phyloP scores from a whole-genome alignment of 1,284 basidiomycete genomes.

The Ustilago xerochloae region DNA sequence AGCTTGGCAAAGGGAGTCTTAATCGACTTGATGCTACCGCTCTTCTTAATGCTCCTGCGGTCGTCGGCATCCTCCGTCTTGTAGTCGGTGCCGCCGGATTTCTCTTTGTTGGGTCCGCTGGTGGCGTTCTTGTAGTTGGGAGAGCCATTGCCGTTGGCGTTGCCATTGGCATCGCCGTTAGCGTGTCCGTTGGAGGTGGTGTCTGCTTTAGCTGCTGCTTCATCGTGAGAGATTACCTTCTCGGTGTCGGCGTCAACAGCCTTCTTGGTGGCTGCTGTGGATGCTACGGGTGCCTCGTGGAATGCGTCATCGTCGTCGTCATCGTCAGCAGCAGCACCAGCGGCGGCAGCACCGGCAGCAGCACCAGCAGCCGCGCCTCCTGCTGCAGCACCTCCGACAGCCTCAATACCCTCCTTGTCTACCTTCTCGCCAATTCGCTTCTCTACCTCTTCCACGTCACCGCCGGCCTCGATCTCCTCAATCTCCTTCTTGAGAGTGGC shows the following conservation, averaged over 20 bases:
- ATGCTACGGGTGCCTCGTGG: conserved; percentile 48
- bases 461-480: conserved; percentile 52
- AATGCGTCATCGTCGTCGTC: conserved; percentile 30
- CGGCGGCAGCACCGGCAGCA: conserved; percentile 24
- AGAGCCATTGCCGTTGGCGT: conserved; percentile 11
- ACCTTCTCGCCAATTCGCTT: conserved; percentile 23
- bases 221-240: conserved; percentile 48
- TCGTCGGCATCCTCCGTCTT: conserved; percentile 27
- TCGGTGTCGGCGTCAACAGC: conserved; percentile 43
- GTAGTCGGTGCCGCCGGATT: conserved; percentile 26
- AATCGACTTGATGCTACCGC: conserved; percentile 27
- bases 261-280: conserved; percentile 16
- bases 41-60: conserved; percentile 29
- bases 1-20: conserved; percentile 42
- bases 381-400: conserved; percentile 18
- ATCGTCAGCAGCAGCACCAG: conserved; percentile 15
- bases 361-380: conserved; percentile 25
- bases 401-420: conserved; percentile 17
- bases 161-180: conserved; percentile 19
- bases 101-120: conserved; percentile 8
- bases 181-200: not conserved
- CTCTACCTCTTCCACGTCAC: conserved; percentile 25
- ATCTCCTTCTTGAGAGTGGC: conserved; percentile 57
- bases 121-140: conserved; percentile 9
- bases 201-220: conserved; percentile 25